Conservation (phyloP, 495 filamentous ascomycete species). For the Podospora fimiseda region DNA sequence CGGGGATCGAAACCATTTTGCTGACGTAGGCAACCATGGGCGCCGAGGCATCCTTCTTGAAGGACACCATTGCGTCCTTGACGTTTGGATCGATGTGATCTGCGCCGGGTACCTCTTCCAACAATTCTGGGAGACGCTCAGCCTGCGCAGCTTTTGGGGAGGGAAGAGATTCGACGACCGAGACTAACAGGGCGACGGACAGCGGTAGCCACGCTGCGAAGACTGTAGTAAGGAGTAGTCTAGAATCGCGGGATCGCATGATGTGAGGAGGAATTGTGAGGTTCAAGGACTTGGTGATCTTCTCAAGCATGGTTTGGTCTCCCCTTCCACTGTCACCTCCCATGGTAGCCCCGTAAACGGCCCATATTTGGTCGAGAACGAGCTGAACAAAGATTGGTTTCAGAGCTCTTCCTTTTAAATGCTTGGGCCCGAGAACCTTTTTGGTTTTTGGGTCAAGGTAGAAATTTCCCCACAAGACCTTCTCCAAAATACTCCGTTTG, state of each 20-base stretch:
- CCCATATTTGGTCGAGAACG: conserved; percentile 95
- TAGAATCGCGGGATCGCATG: conserved; percentile 75
- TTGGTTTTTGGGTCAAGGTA: conserved; percentile 97
- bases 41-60: conserved; percentile 58
- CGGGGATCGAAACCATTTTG: conserved; percentile 94
- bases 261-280: conserved; percentile 78
- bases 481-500: conserved; percentile 84
- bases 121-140: conserved; percentile 67
- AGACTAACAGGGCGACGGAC: conserved; percentile 86
- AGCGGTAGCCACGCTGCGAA: conserved; percentile 89
- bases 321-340: conserved; percentile 77
- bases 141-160: conserved; percentile 80
- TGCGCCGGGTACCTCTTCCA: conserved; percentile 75
- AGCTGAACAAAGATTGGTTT: conserved; percentile 99
- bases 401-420: conserved; percentile 81
- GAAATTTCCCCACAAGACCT: conserved; percentile 94
- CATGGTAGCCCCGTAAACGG: conserved; percentile 86
- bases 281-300: conserved; percentile 87
- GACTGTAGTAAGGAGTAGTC: conserved; percentile 73
- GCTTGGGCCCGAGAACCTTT: conserved; percentile 81
- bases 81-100: conserved; percentile 59
- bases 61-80: conserved; percentile 72
- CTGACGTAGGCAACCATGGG: conserved; percentile 94
- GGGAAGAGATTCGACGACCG: conserved; percentile 87
- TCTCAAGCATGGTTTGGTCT: conserved; percentile 76